phyloP scores from a whole-genome alignment of 108 stramenopile genomes.

The Nitzschia inconspicua region DNA sequence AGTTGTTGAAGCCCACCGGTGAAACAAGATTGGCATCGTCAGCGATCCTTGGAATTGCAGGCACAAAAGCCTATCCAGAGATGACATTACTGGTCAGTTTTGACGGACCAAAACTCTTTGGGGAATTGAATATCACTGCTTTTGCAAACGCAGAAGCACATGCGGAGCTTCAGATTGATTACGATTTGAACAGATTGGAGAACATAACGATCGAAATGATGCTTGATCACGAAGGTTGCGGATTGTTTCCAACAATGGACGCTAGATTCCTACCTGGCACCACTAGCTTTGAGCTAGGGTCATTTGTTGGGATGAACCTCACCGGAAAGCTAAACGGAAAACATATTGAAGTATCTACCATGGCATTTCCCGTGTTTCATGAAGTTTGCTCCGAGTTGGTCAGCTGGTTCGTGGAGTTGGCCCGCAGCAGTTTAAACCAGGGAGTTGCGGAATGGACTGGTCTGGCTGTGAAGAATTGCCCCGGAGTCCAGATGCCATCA shows the following conservation, averaged over 20 bases:
- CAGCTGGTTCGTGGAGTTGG: conserved; percentile 11
- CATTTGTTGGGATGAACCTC: conserved; percentile 14
- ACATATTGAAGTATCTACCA: conserved; percentile 7
- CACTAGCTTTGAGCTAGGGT: conserved; percentile 15
- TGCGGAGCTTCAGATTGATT: conserved; percentile 9
- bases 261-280: conserved; percentile 13
- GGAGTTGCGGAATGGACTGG: conserved; percentile 23
- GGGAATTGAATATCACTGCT: conserved; percentile 23
- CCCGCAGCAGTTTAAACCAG: conserved; percentile 12
- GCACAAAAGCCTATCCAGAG: conserved; percentile 1
- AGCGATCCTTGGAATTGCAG: conserved; percentile 1
- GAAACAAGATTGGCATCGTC: conserved; percentile 12
- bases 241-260: conserved; percentile 10
- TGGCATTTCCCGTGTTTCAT: neutral
- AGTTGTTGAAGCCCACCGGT: conserved; percentile 12
- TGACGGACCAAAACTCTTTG: neutral
- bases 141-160: conserved; percentile 15
- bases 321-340: conserved; percentile 10
- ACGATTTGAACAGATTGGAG: conserved; percentile 25
- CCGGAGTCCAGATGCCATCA: conserved; percentile 1
- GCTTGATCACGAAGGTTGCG: conserved; percentile 20
- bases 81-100: neutral
- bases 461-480: neutral
- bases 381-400: neutral
- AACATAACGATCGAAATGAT: conserved; percentile 16